These are phyloP conservation scores for Myxozyma udenii DNA, from an alignment of 805 yeast species.

Conservation along the genomic window DNA sequence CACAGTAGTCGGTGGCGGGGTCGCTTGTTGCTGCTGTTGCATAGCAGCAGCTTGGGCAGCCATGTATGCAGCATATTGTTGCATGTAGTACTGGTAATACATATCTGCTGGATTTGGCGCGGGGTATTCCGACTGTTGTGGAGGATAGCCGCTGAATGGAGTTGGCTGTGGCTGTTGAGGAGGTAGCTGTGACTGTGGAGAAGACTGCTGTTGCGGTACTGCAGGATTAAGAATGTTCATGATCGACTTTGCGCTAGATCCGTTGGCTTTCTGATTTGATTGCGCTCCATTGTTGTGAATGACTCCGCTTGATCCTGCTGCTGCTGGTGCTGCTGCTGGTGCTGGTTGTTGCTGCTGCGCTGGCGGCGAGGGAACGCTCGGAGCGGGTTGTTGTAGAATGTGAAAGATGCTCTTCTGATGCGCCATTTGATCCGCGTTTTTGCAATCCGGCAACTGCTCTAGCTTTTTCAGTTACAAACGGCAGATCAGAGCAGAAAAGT, in stretches of 20 bases:
- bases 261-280: background rate
- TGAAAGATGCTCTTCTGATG: slow-evolving; percentile 15
- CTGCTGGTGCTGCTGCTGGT: slow-evolving; percentile 1
- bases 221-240: background rate
- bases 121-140: too few relatives aligned
- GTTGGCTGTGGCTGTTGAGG: background rate
- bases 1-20: background rate
- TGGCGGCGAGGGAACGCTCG: background rate
- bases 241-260: background rate
- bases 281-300: background rate
- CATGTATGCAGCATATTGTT: background rate
- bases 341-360: background rate
- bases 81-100: background rate
- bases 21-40: background rate
- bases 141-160: too few relatives aligned
- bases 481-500: too few relatives aligned
- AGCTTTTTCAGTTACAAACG: too few relatives aligned
- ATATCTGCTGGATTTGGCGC: too few relatives aligned
- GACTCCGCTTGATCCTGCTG: background rate
- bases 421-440: background rate
- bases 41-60: background rate
- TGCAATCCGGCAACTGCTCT: too few relatives aligned
- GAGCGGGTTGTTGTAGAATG: slow-evolving; percentile 6
- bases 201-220: background rate
- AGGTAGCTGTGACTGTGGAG: background rate